Evolutionary conservation across 1,284 basidiomycete genomes (phyloP).

Genomic region (Rhodotorula sp.): DNA sequence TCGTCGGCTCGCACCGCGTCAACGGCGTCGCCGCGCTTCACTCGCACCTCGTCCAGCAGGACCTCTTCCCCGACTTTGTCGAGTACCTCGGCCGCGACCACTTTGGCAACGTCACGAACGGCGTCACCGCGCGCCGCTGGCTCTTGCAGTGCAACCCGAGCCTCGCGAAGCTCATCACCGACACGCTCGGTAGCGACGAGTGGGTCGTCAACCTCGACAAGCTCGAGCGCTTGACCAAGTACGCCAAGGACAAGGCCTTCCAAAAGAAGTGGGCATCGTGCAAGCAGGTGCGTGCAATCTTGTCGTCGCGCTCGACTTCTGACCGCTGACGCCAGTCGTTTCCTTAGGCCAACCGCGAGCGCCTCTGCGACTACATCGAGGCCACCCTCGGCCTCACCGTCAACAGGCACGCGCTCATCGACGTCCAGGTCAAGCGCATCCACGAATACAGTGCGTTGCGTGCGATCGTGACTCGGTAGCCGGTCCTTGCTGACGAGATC

Average conservation of each 20-base stretch:
- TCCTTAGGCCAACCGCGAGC: slow-evolving; percentile 46
- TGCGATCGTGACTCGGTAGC: not conserved
- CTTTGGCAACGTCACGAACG: slow-evolving; percentile 72
- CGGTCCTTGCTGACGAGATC: not conserved
- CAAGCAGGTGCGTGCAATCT: slow-evolving; percentile 55
- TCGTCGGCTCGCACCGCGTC: slow-evolving; percentile 68
- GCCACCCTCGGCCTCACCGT: slow-evolving; percentile 66
- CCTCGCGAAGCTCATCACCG: slow-evolving; percentile 75
- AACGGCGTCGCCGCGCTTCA: slow-evolving; percentile 91
- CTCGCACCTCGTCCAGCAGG: slow-evolving; percentile 52
- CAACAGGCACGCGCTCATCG: slow-evolving; percentile 79
- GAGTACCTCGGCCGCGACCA: slow-evolving; percentile 56
- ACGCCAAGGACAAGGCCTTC: slow-evolving; percentile 69
- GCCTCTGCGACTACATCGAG: slow-evolving; percentile 68
- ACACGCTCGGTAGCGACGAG: slow-evolving; percentile 71
- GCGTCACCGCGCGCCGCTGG: slow-evolving; percentile 76
- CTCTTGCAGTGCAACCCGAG: slow-evolving; percentile 79
- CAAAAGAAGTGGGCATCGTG: slow-evolving; percentile 72
- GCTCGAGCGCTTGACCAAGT: slow-evolving; percentile 61
- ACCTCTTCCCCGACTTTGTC: slow-evolving; percentile 84
- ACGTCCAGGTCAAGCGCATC: slow-evolving; percentile 74
- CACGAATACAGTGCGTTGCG: slow-evolving; percentile 17
- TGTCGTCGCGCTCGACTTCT: too few species aligned
- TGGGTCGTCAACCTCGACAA: slow-evolving; percentile 78
- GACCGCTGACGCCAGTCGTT: too few species aligned